Base-by-base conservation (phyloP, 78 protist species). In the Isochrysis galbana region DNA sequence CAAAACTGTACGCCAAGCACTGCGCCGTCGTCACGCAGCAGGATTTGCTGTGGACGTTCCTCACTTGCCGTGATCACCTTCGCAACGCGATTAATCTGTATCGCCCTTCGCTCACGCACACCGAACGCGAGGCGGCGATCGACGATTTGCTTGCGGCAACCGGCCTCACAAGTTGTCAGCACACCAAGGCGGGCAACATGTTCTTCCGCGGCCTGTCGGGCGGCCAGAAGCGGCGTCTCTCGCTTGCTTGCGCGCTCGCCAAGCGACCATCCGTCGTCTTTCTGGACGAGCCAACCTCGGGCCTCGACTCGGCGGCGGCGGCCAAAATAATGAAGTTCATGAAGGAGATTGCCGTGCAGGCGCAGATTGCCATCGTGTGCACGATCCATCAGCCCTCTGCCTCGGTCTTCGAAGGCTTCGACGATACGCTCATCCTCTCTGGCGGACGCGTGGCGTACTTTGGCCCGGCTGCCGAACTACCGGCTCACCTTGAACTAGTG, bases 221-320 rank as follows among this genome's bases (percentile, higher is more conserved):
- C 80, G 96, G 96, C 26, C 95, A 93, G 87, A 34, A 44, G 67
- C 83, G 77, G 89, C 94, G 97, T 21, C 26, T 84, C 25, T 48
- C 48, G 51, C 72, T 96, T 34, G 97, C 96, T 17, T 3, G 36
- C 70, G 96, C 92, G 89, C 93, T 98, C 23, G 36, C 96, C 32
- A 87, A 92, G 55, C 48, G 86, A 34, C 98, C 98, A 21, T 14
- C 45, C 39, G 80, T 97, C 32, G 22, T 97, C 42, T 93, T 97
- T 80, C 93, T 97, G 23, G 98, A 96, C 93, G 98, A 97, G 89
- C 98, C 98, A 29, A 96, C 97, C 67, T 34, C 91, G 32, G 97
- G 97, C 29, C 93, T 96, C 22, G 97, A 96, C 87, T 29, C 94
- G 44, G 44, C 25, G 47, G 42, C 90, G 87, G 95, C 97, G 26